Percentiles rank a stretch among this genome's conserved stretches.
Evolutionary conservation across 139 green algal species (phyloP).

Genomic region (Chlamydomonas sphaeroides): DNA sequence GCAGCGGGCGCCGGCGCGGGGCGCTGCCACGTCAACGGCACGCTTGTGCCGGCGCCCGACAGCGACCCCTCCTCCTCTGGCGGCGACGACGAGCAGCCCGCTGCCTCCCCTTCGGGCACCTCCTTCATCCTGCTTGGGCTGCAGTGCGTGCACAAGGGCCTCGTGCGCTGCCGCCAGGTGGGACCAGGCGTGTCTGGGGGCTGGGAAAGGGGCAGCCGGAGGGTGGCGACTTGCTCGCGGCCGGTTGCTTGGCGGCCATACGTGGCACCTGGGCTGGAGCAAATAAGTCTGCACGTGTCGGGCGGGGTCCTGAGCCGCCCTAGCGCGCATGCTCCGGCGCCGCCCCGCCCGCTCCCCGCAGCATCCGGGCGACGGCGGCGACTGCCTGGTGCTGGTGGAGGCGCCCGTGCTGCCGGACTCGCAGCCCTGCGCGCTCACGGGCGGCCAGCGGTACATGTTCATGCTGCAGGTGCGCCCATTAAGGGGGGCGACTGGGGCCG

Average conservation of each 20-base stretch:
- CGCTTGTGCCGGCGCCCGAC: background rate
- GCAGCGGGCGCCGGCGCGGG: slow-evolving; percentile 14
- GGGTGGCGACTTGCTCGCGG: too few species aligned
- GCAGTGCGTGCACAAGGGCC: slow-evolving; percentile 46
- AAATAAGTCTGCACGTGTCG: too few species aligned
- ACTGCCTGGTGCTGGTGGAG: slow-evolving; percentile 47
- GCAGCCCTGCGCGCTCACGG: slow-evolving; percentile 34
- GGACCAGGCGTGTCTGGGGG: too few species aligned
- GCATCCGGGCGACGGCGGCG: slow-evolving; percentile 35
- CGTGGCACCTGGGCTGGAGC: too few species aligned
- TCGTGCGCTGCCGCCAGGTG: slow-evolving; percentile 36
- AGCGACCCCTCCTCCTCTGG: too few species aligned
- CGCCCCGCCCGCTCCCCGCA: too few species aligned
- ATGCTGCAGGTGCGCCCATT: slow-evolving; percentile 30
- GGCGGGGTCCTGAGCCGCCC: too few species aligned
- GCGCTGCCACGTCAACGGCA: slow-evolving; percentile 18
- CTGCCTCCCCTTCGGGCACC: background rate
- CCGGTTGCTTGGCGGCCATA: too few species aligned
- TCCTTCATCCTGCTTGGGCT: slow-evolving; percentile 43
- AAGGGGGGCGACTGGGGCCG: too few species aligned
- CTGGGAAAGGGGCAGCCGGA: too few species aligned
- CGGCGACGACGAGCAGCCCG: background rate
- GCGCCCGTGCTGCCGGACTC: slow-evolving; percentile 19
- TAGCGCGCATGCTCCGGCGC: too few species aligned
- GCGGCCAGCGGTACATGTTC: slow-evolving; percentile 45